Evolutionary conservation across 1,139 yeast species (phyloP).

Genomic region (Casaregolazyma lundiana): DNA sequence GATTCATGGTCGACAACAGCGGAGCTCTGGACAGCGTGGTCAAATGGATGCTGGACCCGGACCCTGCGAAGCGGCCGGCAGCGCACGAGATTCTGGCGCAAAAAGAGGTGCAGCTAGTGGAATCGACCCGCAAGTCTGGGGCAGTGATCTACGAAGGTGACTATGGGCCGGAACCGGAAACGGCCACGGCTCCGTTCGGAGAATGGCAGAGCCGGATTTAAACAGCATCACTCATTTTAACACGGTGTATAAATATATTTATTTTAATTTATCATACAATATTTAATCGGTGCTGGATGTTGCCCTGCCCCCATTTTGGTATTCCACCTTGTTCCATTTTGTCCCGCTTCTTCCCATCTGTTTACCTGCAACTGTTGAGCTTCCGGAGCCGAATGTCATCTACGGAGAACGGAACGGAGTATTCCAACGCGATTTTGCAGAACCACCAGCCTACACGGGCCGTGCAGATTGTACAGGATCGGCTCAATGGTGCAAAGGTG

Average conservation of each 20-base stretch:
- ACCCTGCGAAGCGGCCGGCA: slow-evolving; percentile 76
- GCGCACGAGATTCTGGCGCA: slow-evolving; percentile 64
- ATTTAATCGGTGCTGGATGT: not conserved
- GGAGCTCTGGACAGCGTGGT: slow-evolving; percentile 75
- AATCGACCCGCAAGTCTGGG: slow-evolving; percentile 81
- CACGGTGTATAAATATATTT: slow-evolving; percentile 1
- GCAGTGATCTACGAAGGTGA: slow-evolving; percentile 97
- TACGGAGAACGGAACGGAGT: slow-evolving; percentile 23
- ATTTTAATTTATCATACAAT: slow-evolving; percentile 2
- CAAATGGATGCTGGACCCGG: slow-evolving; percentile 84
- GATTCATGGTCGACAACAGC: slow-evolving; percentile 69
- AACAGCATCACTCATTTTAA: not conserved
- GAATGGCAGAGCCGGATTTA: slow-evolving; percentile 11
- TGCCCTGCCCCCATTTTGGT: not conserved
- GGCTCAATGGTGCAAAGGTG: slow-evolving; percentile 28
- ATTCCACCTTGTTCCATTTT: slow-evolving; percentile 1
- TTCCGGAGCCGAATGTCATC: not conserved
- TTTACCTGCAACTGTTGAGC: not conserved
- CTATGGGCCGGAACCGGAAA: slow-evolving; percentile 69
- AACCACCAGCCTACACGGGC: slow-evolving; percentile 30
- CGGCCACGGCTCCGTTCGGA: slow-evolving; percentile 4
- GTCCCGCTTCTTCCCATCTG: not conserved
- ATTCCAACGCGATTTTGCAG: slow-evolving; percentile 31
- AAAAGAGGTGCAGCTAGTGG: slow-evolving; percentile 75
- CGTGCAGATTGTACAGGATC: slow-evolving; percentile 30